These are phyloP conservation scores for Trametes hirsuta DNA, from an alignment of 1,284 basidiomycete species.

Conservation along the genomic window DNA sequence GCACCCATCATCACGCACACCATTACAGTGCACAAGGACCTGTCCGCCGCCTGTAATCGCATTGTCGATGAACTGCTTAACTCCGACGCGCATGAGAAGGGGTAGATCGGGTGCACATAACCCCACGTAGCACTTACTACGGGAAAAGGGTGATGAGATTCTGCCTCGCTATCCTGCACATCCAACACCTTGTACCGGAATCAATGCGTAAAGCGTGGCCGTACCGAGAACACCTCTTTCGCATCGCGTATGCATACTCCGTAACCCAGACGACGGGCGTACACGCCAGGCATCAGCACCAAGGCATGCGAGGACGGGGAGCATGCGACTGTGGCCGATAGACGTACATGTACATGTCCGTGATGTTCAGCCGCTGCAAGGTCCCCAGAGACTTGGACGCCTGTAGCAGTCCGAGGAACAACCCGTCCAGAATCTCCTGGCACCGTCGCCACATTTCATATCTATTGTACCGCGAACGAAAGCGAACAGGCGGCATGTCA, in stretches of 20 bases:
- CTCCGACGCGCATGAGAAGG: constrained; percentile 45
- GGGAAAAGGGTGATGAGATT: constrained; percentile 88
- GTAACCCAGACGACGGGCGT: neutral
- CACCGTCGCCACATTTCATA: constrained; percentile 96
- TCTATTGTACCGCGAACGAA: constrained; percentile 41
- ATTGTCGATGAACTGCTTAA: constrained; percentile 78
- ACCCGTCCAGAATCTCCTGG: constrained; percentile 86
- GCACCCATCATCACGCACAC: constrained; percentile 44
- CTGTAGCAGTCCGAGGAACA: constrained; percentile 88
- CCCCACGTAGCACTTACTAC: constrained; percentile 45
- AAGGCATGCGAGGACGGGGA: constrained; percentile 5
- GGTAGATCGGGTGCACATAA: neutral
- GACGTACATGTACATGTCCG: constrained; percentile 89
- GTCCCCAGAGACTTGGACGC: constrained; percentile 79
- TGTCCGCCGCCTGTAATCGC: constrained; percentile 71
- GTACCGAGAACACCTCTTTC: constrained; percentile 87
- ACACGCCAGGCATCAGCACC: neutral
- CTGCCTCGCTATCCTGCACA: constrained; percentile 90
- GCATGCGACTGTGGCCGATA: constrained; percentile 33
- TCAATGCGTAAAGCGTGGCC: constrained; percentile 80
- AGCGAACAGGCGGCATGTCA: neutral
- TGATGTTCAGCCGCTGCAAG: constrained; percentile 69
- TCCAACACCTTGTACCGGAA: constrained; percentile 85
- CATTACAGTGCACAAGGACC: constrained; percentile 91
- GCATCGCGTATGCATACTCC: constrained; percentile 88